Base-by-base conservation (phyloP, 768 basidiomycete species). In the Asterophora lycoperdoides region DNA sequence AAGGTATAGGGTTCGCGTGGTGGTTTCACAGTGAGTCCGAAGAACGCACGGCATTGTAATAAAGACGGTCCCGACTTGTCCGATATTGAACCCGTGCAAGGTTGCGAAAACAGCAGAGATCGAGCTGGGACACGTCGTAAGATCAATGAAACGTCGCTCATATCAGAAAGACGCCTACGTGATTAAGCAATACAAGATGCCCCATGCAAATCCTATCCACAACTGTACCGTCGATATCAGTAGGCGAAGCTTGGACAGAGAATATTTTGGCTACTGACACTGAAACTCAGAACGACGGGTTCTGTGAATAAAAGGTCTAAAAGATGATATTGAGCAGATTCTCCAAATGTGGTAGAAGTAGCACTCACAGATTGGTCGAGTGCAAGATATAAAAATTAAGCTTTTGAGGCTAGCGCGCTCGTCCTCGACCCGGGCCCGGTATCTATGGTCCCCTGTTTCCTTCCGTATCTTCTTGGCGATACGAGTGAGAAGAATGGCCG, bases 201-300 rank as follows among this genome's bases (percentile, higher is more conserved):
- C 89, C 88, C 89, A 92, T 0, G 78, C 75, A 50, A 91, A 81
- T 44, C 82, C 81, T 26, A 82, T 67, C 84, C 83, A 85, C n/a
- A 85, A 59, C 83, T 87, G 62, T 14, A 26, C 6, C 11, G 29
- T 3, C 13, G 9, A 32, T 9, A 13, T 14, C 9, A 17, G 4
- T 28, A 17, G 49, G 19, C 49, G 29, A 30, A 33, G 44, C 44
- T 46, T 8, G 37, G 37, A 69, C 54, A 72, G 69, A 10, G 68
- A 68, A n/a, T 66, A 62, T 40, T 5, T 68, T 67, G 8, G 66
- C 13, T 3, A 65, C 79, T 32, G 60, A 87, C 86, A 58, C 81
- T 84, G 59, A 92, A 86, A 56, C 81, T 81, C 2, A 76, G 66
- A 6, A 92, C 89, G 30, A 84, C 75, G 0, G 86, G 86, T 60